phyloP scores from a whole-genome alignment of 208 protist species.

The Leishmania braziliensis region DNA sequence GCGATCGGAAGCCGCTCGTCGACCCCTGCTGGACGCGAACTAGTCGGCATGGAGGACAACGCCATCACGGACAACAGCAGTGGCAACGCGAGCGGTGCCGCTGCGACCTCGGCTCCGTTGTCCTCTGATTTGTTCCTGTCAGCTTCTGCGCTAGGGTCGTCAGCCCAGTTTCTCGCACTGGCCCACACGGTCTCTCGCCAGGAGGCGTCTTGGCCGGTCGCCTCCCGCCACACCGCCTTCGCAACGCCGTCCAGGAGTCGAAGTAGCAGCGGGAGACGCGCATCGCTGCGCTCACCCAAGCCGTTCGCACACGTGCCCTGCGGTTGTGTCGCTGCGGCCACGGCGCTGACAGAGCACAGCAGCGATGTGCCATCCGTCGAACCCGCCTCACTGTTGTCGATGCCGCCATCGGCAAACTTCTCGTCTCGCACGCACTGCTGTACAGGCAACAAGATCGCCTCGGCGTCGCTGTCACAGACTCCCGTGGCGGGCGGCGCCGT shows the following conservation, averaged over 20 bases:
- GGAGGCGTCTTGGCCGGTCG: background rate
- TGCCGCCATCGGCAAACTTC: background rate
- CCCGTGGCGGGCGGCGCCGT: background rate
- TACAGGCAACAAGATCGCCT: background rate
- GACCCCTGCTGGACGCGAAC: background rate
- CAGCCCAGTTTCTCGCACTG: conserved; percentile 21
- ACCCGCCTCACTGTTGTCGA: background rate
- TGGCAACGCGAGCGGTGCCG: background rate
- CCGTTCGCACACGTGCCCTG: conserved; percentile 11
- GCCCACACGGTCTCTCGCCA: background rate
- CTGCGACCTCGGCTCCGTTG: background rate
- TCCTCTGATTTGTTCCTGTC: conserved; percentile 1
- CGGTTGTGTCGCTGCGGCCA: background rate
- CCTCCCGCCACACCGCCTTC: background rate
- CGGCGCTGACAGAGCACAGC: background rate
- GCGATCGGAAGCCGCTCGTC: background rate
- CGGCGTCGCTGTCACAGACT: background rate
- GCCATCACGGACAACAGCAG: background rate
- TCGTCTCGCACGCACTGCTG: background rate
- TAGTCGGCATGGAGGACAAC: background rate
- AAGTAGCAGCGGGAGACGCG: background rate
- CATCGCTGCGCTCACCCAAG: conserved; percentile 7
- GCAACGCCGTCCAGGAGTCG: background rate
- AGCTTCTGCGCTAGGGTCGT: conserved; percentile 16
- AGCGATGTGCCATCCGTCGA: background rate